Conservation (phyloP, 1,284 basidiomycete species). For the Trichosporon coremiiforme region DNA sequence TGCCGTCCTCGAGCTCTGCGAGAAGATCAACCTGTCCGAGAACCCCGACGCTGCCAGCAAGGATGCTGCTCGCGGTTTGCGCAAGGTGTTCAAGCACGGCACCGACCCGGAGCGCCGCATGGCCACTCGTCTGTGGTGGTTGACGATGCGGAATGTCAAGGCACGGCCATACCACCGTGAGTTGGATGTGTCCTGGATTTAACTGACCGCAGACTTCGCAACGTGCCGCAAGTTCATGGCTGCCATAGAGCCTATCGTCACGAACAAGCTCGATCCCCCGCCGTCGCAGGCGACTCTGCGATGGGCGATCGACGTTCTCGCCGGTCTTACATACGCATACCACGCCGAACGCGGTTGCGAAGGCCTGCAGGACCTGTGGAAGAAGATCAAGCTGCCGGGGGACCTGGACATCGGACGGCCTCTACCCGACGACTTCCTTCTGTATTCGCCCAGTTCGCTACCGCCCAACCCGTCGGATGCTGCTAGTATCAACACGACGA, state of each 20-base stretch:
- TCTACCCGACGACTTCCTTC: slow-evolving; percentile 40
- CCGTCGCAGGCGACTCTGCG: slow-evolving; percentile 21
- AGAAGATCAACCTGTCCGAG: slow-evolving; percentile 51
- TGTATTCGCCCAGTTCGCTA: slow-evolving; percentile 18
- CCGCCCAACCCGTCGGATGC: slow-evolving; percentile 21
- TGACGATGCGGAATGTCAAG: slow-evolving; percentile 49
- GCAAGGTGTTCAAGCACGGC: slow-evolving; percentile 54
- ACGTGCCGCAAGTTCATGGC: slow-evolving; percentile 50
- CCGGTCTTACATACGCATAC: slow-evolving; percentile 48
- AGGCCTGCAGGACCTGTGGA: slow-evolving; percentile 48
- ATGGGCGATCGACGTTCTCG: slow-evolving; percentile 38
- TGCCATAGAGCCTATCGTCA: slow-evolving; percentile 39
- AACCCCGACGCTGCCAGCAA: slow-evolving; percentile 45
- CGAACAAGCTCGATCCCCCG: slow-evolving; percentile 10
- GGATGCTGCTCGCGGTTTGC: slow-evolving; percentile 50
- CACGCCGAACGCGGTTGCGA: slow-evolving; percentile 51
- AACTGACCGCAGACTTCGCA: slow-evolving; percentile 39
- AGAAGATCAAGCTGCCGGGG: slow-evolving; percentile 49
- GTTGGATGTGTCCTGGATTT: slow-evolving; percentile 30
- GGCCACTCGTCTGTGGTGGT: slow-evolving; percentile 52
- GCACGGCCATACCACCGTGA: slow-evolving; percentile 46
- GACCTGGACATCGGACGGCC: slow-evolving; percentile 53
- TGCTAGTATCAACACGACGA: slow-evolving; percentile 16
- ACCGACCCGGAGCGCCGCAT: slow-evolving; percentile 46
- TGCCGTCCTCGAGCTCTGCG: slow-evolving; percentile 50